Base-by-base conservation (phyloP, 2,329 filamentous ascomycete species). In the Colletotrichum orchidophilum region DNA sequence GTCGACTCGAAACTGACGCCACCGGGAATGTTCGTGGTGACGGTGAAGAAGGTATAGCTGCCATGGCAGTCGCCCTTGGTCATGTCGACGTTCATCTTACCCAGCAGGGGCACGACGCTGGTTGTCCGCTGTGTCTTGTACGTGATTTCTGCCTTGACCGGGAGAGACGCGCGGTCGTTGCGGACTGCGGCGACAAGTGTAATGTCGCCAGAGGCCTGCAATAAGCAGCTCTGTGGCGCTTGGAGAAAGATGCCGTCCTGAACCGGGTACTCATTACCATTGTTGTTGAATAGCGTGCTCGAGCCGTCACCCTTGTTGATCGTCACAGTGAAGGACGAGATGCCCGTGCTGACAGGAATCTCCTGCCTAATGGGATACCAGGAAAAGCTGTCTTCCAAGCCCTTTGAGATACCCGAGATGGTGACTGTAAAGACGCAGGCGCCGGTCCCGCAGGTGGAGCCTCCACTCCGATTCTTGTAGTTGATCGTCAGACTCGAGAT, bases 371-470 rank as follows among this genome's bases (percentile, higher is more conserved):
- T 79, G n/a, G 83, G 85, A 74, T 83, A 87, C 78, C 88, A 89
- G 63, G 83, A 81, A 76, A 91, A 92, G 9, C 80, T 87, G 70
- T 92, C 88, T 75, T 92, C 90, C 63, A 91, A 88, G 2, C 90
- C 90, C 52, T 81, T 80, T 5, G 85, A 84, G 27, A 83, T 81
- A 3, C 88, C 88, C 53, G 83, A 82, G n/a, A 83, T 73, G 4
- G 78, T 82, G 21, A 85, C 81, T 2, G 80, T 82, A 62, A 87
- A 85, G n/a, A 81, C 80, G 71, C 86, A 88, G 26, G 78, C 78
- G 26, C 72, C 61, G 9, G 75, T 73, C 29, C 85, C 83, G 67
- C 87, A 87, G n/a, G 79, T 78, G 26, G 79, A 79, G 2, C 82
- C 82, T 6, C 89, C 88, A 53, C 78, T 83, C 26, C 88, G 84